Evolutionary conservation across 768 basidiomycete genomes (phyloP).

Genomic region (Boletus pseudopeckii): DNA sequence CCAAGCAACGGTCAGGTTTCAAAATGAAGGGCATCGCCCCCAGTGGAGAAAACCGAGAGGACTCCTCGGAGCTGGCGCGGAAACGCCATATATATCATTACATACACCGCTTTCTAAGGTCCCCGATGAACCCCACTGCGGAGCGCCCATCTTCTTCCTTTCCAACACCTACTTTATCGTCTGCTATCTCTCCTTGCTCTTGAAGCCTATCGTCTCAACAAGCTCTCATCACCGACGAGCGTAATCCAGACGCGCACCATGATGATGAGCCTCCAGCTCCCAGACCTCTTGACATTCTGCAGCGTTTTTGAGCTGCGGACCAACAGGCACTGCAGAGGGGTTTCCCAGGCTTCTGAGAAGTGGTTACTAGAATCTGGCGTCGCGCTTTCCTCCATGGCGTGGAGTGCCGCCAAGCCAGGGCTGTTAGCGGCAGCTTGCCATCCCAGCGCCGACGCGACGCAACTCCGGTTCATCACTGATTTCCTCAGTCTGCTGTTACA

Average conservation of each 20-base stretch:
- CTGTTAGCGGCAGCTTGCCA: conserved; percentile 58
- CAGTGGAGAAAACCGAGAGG: not conserved
- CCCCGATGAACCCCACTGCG: not conserved
- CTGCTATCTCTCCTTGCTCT: not conserved
- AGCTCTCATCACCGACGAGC: not conserved
- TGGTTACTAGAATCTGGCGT: conserved; percentile 26
- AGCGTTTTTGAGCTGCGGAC: conserved; percentile 25
- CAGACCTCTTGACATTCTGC: conserved; percentile 27
- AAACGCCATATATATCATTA: conserved; percentile 9
- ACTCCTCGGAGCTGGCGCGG: conserved; percentile 21
- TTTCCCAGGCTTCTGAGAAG: conserved; percentile 28
- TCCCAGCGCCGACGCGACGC: conserved; percentile 54
- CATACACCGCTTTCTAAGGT: conserved; percentile 11
- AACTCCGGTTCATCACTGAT: conserved; percentile 51
- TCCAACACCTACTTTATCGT: conserved; percentile 8
- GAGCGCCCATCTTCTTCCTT: conserved; percentile 1
- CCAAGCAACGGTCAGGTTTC: not conserved
- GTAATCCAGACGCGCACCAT: conserved; percentile 3
- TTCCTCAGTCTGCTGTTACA: conserved; percentile 44
- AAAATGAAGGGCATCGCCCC: not conserved
- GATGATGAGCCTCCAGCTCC: conserved; percentile 30
- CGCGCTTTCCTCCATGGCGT: conserved; percentile 17
- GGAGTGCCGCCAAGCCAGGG: conserved; percentile 39
- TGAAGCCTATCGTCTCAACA: not conserved
- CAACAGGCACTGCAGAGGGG: conserved; percentile 27